Base-by-base conservation (phyloP, 306 rosid species). In the Citrullus amarus region DNA sequence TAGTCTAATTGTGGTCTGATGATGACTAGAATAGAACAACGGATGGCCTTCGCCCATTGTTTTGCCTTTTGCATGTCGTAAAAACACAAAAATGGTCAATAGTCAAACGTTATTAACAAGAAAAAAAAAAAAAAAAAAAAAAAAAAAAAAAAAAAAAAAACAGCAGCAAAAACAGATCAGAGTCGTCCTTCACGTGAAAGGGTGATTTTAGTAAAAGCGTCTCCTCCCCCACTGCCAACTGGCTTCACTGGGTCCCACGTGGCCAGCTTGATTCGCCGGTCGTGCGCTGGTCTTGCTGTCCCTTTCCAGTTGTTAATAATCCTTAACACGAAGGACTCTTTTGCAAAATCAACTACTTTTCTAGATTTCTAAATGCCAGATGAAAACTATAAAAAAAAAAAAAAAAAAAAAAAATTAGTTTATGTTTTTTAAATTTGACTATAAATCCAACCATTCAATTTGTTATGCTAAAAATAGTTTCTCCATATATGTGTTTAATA, bases 91-190 rank as follows among this genome's bases (percentile, higher is more conserved):
- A 12, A 7, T 5, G 57, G 56, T 48, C 60, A 46, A 73, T 9
- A 39, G 77, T 73, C 77, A 73, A 73, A 73, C 77, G 61, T 73
- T 50, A 51, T 73, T 28, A 30, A 72, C 60, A 50, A 72, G 60
- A 41, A 39, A 5, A 4, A 9, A 8, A 1, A 9, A n/a, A 9
- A 17, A 16, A 53, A 53, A 53, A 6, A 1, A 9, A 38, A 36
- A 17, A 36, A 14, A 22, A 44, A 70, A 69, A 41, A 20, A 43
- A 8, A 53, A 69, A 41, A 20, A 43, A 8, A 53, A 15, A 6
- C 11, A 67, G 14, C 0, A 38, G 51, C 53, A 69, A 43, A 22
- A 44, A 4, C 12, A 44, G 50, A 44, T 44, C 50, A 44, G 50
- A 44, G 50, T 9, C 20, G 20, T 36, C 15, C 14, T 50, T 53